Base-by-base conservation (phyloP, 495 filamentous ascomycete species). In the Xylaria longipes region DNA sequence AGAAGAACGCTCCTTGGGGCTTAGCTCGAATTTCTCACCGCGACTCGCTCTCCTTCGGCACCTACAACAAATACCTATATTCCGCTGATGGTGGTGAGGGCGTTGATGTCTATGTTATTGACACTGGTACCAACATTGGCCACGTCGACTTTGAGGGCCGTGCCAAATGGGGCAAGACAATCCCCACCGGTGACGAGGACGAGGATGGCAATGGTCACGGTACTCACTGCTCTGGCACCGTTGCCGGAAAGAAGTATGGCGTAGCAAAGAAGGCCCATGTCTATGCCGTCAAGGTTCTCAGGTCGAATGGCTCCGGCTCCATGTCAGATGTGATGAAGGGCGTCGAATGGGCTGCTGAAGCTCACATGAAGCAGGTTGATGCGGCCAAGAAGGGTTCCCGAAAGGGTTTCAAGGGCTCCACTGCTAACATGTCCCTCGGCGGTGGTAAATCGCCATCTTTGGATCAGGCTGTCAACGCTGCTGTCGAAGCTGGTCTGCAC, bases 321-420 rank as follows among this genome's bases (percentile, higher is more conserved):
- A 99, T 99, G 97, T 93, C 94, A 60, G 97, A 99, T 80, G 97
- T 99, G 73, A 92, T 99, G 72, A 95, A 95, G 86, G 97, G 97
- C 80, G 97, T 99, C 76, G 95, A 99, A 82, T 98, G 90, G 88
- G 97, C 97, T 74, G 95, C 92, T 74, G 86, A 92, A 77, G 79
- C 85, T 67, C 97, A 99, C 82, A 76, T 87, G 54, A 88, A 93
- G 82, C 89, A 91, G 76, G 87, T 91, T 74, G 87, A 91, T 81
- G 85, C 84, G 60, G 93, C 92, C 75, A 94, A 96, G 89, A 86
- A 84, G 35, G 92, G 93, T 76, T 92, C 94, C 85, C 89, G 90
- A 81, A 97, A 97, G 89, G 90, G 91, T 76, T 98, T 97, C 90
- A 98, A 98, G 89, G 97, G 97, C 76, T 97, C 94, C 70, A 92